Base-by-base conservation (phyloP, 306 rosid genomes). In the Hippophae gyantsensis region DNA sequence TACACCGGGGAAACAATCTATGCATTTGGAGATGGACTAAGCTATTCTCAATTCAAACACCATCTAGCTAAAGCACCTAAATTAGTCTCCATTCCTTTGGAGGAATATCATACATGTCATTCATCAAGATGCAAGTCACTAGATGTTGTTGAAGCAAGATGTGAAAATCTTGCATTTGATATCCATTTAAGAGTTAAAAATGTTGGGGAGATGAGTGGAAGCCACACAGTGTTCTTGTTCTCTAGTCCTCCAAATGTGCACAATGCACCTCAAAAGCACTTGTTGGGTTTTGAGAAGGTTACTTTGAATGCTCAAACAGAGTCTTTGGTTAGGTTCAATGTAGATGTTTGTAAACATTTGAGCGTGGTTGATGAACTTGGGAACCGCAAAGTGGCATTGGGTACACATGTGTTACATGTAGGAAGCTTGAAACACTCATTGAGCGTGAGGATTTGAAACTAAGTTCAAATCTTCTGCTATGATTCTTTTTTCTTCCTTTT, bases 261-360 rank as follows among this genome's bases (percentile, higher is more conserved):
- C 71, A 82, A 81, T 18, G 77, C 97, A 0, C 97, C 99, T 54
- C 80, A 70, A 61, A 93, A 93, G 70, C 94, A 88, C 67, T 80
- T 88, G 77, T 42, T 93, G 69, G 82, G 78, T 25, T 88, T 86
- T 26, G 81, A 89, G 82, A 93, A 93, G 69, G 89, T 93, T 7
- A 68, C 67, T 44, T 68, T 88, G 57, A 47, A 73, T 1, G 81
- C 77, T 57, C 72, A 74, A 69, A 64, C 81, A 25, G 84, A 73
- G 48, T 54, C 86, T 13, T 27, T 70, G 32, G 89, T 88, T 27
- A 86, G 60, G 74, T 88, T 93, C 66, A 78, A 72, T 51, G 86
- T 93, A 12, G 84, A 80, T 76, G 89, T 93, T 54, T 93, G 99
- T 69, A 86, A 88, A 70, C 94, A 93, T 73, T 73, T 93, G 78